These are phyloP conservation scores for Escallonia herrerae DNA, from an alignment of 129 eudicot genomes.

Conservation along the genomic window DNA sequence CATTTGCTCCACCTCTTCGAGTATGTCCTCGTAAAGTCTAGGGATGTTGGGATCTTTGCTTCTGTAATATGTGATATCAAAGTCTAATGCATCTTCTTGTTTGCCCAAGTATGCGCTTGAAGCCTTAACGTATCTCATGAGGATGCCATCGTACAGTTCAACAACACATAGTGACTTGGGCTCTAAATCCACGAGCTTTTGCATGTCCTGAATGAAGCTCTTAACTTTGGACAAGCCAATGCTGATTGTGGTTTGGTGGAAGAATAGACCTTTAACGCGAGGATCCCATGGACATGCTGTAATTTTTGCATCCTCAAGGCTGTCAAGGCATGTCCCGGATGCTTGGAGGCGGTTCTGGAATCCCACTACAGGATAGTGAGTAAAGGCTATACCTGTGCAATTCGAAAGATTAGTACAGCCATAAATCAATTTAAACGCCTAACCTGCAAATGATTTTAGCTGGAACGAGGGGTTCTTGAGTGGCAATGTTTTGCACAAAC, in stretches of 20 bases:
- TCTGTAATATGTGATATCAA: constrained; percentile 75
- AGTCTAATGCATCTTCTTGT: constrained; percentile 59
- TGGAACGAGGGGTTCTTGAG: no score
- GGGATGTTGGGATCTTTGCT: constrained; percentile 63
- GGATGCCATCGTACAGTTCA: constrained; percentile 65
- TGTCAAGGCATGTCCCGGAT: constrained; percentile 68
- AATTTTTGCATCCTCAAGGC: constrained; percentile 33
- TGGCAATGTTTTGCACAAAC: no score
- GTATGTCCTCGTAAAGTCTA: constrained; percentile 51
- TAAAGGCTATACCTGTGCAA: constrained; percentile 32
- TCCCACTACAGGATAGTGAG: constrained; percentile 67
- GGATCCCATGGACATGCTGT: constrained; percentile 80
- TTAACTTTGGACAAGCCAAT: constrained; percentile 46
- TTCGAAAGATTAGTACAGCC: no score
- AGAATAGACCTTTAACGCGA: constrained; percentile 61
- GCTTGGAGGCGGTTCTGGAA: constrained; percentile 73
- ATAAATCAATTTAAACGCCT: no score
- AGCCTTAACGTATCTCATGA: constrained; percentile 63
- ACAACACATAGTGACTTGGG: constrained; percentile 58
- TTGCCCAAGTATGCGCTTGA: constrained; percentile 73
- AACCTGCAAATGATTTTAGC: no score
- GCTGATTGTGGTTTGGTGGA: constrained; percentile 58
- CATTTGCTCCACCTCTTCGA: constrained; percentile 81
- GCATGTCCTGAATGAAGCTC: constrained; percentile 56
- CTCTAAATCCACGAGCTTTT: constrained; percentile 38